phyloP scores from a whole-genome alignment of 2,329 filamentous ascomycete species.

The Aureobasidium sp. region DNA sequence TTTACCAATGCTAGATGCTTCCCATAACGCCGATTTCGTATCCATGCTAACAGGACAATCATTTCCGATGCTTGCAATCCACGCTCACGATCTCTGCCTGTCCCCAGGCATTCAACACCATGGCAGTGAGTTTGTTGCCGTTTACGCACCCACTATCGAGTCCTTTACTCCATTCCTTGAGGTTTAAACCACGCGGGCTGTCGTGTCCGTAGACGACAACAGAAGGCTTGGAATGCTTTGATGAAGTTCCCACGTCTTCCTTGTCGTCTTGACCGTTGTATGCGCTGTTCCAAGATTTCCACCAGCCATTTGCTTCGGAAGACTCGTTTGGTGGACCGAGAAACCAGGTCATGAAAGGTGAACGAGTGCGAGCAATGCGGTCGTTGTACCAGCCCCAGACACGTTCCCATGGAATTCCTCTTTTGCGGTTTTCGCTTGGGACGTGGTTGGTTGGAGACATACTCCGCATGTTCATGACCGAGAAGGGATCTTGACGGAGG shows the following conservation, averaged over 20 bases:
- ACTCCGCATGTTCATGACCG: constrained; percentile 88
- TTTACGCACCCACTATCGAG: constrained; percentile 77
- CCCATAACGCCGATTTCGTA: background rate
- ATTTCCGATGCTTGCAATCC: constrained; percentile 33
- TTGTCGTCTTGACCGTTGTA: background rate
- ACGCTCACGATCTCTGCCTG: constrained; percentile 32
- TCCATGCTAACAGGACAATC: background rate
- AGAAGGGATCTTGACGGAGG: constrained; percentile 65
- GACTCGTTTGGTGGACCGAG: constrained; percentile 1
- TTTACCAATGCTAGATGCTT: background rate
- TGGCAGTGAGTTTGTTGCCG: constrained; percentile 66
- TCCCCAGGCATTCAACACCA: constrained; percentile 59
- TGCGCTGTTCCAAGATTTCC: background rate
- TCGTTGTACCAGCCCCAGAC: constrained; percentile 26
- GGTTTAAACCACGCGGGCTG: constrained; percentile 59
- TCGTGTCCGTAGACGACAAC: constrained; percentile 88
- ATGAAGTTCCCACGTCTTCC: background rate
- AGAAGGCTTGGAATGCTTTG: constrained; percentile 33
- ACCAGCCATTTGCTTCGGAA: background rate
- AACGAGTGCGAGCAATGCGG: constrained; percentile 5
- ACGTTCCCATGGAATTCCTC: constrained; percentile 58
- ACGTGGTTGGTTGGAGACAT: constrained; percentile 58
- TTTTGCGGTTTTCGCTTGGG: constrained; percentile 46
- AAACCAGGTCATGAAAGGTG: background rate
- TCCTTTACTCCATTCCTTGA: constrained; percentile 68